A percentile compares a stretch with the other conserved stretches of the same genome.
Conservation (phyloP, 306 rosid species). For the Heteromeles arbutifolia region DNA sequence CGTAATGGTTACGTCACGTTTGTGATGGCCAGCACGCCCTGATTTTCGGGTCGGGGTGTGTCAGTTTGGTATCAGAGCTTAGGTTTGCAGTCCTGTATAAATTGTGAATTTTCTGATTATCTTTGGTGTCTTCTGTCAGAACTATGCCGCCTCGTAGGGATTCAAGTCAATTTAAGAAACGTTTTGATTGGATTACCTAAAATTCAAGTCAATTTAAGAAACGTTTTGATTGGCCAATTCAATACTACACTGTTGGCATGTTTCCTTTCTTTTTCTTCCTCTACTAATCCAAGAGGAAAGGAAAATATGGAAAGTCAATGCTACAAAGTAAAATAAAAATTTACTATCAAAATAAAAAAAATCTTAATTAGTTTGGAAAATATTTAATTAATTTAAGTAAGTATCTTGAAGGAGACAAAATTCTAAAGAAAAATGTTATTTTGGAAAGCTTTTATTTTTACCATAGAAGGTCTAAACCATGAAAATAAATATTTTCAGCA, state of each 20-base stretch:
- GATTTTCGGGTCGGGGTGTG: no score
- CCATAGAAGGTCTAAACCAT: not conserved
- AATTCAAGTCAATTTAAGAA: no score
- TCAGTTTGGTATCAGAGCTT: no score
- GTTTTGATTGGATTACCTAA: no score
- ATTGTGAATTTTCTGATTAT: no score
- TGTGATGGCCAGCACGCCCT: no score
- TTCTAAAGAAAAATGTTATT: not conserved
- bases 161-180: no score
- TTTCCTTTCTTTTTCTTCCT: not conserved
- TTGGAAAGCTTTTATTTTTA: not conserved
- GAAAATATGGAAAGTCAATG: not conserved
- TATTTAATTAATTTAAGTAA: not conserved
- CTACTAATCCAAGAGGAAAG: not conserved
- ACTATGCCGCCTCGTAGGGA: no score
- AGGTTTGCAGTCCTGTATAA: no score
- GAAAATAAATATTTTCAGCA: not conserved
- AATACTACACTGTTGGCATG: not conserved
- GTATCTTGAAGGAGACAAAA: not conserved
- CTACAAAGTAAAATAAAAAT: not conserved
- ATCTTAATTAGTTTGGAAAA: not conserved
- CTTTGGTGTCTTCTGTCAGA: no score
- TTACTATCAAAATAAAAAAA: not conserved
- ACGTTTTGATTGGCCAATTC: not conserved
- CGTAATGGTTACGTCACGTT: no score